Percentiles rank a stretch among this genome's conserved stretches.
Conservation (phyloP, 805 yeast species). For the Metschnikowia corniflorae region DNA sequence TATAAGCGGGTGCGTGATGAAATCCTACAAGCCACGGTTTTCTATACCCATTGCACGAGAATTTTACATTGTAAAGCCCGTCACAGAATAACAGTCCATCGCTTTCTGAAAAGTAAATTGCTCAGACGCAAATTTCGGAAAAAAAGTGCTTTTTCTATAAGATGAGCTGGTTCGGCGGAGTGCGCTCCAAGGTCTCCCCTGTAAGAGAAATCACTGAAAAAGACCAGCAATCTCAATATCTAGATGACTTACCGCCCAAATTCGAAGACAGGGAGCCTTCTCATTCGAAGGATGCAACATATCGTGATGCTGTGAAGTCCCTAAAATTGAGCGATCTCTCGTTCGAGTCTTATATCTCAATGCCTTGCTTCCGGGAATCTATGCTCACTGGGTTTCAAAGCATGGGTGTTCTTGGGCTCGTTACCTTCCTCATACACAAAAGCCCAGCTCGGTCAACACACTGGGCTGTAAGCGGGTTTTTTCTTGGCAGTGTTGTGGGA, state of each 20-base stretch:
- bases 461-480: conserved; percentile 80
- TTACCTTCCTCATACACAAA: conserved; percentile 64
- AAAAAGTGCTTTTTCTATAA: neutral
- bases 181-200: conserved; percentile 36
- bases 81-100: too few species aligned
- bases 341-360: conserved; percentile 46
- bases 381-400: conserved; percentile 72
- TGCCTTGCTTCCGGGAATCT: conserved; percentile 81
- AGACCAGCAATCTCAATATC: conserved; percentile 23
- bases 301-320: conserved; percentile 40
- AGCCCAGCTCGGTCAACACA: conserved; percentile 60
- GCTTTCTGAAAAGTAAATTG: too few species aligned
- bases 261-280: conserved; percentile 36
- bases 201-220: conserved; percentile 27
- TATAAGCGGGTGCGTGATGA: too few species aligned
- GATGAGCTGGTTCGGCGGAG: conserved; percentile 45
- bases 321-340: conserved; percentile 51
- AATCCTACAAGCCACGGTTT: too few species aligned
- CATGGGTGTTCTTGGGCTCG: conserved; percentile 65
- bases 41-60: too few species aligned
- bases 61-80: too few species aligned
- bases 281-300: conserved; percentile 13
- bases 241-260: conserved; percentile 54
- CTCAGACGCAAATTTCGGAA: too few species aligned
- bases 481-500: conserved; percentile 75